Evolutionary conservation across 257 asterid genomes (phyloP), one percentile per base, ranked within the genome.

Genomic region (Capsicum chinense): DNA sequence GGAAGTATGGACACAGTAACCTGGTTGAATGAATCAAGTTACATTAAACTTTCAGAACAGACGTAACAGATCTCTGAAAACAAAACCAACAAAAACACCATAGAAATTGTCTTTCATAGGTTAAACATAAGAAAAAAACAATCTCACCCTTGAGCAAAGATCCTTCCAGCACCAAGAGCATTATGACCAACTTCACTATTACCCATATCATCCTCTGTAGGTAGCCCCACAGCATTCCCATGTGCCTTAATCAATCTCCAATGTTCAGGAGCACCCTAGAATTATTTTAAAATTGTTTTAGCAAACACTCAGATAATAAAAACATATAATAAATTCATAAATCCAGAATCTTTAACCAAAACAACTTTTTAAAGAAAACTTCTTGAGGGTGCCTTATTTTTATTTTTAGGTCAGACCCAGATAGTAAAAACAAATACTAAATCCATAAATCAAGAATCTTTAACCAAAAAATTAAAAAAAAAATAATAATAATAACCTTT

Each of bases 151-250:
- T 96, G 99, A 5, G 98, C 98, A 87, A 85, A 94, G 88, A 96
- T 96, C 91, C 99, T 88, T 83, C 99, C 99, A 79, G 99, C 99
- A 76, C 99, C 99, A 88, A 96, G 98, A 79, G 99, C 99, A 87
- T 96, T 96, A 91, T 96, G 99, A 5, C 99, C 99, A 80, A 96
- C 99, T 87, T 96, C 99, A 88, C 99, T 96, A 59, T 96, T 96
- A 21, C 99, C 99, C 99, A 96, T 94, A 86, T 96, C 99, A 87
- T 96, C 99, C 16, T 96, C 98, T 9, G 99, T 92, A 68, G 99
- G 99, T 81, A 96, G 84, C 81, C 99, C 99, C 85, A 96, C 99
- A 1, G 99, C 99, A 62, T 56, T 91, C 62, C 99, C 99, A 63
- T 96, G 98, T 58, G 99, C 98, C 91, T 84, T 92, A 87, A 96